phyloP scores from a whole-genome alignment of 2,329 filamentous ascomycete species.

The Xylariaceae sp. region DNA sequence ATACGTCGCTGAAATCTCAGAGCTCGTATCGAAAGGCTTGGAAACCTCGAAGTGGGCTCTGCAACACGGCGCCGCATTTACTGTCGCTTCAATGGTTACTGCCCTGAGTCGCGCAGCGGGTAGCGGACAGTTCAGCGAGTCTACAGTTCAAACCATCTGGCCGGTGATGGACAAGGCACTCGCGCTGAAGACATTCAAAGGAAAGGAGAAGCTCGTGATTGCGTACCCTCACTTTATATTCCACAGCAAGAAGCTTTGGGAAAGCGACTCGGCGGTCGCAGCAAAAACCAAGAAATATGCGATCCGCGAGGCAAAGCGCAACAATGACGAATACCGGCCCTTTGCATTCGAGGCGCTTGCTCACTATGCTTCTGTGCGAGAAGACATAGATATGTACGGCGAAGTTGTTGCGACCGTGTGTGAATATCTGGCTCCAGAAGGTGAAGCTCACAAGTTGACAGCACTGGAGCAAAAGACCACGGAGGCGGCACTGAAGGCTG shows the following conservation, averaged over 20 bases:
- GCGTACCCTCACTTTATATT: conserved; percentile 74
- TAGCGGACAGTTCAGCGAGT: conserved; percentile 53
- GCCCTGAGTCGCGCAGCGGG: conserved; percentile 58
- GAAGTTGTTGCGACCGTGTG: conserved; percentile 61
- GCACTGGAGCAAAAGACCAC: conserved; percentile 41
- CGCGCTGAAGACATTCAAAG: conserved; percentile 83
- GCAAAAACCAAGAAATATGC: conserved; percentile 73
- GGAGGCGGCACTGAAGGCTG: conserved; percentile 46
- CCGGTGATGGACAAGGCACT: conserved; percentile 76
- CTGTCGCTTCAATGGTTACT: conserved; percentile 67
- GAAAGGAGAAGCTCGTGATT: conserved; percentile 79
- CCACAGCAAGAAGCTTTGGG: conserved; percentile 55
- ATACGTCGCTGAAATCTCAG: conserved; percentile 77
- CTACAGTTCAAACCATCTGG: conserved; percentile 66
- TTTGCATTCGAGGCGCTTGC: conserved; percentile 69
- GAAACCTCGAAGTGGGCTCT: conserved; percentile 83
- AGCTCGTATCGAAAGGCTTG: conserved; percentile 61
- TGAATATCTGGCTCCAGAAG: conserved; percentile 53
- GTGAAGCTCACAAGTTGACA: conserved; percentile 38
- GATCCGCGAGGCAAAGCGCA: conserved; percentile 82
- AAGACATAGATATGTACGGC: conserved; percentile 64
- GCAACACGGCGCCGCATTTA: conserved; percentile 80
- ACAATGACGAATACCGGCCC: conserved; percentile 77
- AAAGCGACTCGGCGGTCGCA: conserved; percentile 46
- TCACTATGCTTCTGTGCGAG: conserved; percentile 61